A percentile compares a stretch with the other conserved stretches of the same genome.
Evolutionary conservation across 805 yeast species (phyloP).

Genomic region (Metschnikowia cubensis): DNA sequence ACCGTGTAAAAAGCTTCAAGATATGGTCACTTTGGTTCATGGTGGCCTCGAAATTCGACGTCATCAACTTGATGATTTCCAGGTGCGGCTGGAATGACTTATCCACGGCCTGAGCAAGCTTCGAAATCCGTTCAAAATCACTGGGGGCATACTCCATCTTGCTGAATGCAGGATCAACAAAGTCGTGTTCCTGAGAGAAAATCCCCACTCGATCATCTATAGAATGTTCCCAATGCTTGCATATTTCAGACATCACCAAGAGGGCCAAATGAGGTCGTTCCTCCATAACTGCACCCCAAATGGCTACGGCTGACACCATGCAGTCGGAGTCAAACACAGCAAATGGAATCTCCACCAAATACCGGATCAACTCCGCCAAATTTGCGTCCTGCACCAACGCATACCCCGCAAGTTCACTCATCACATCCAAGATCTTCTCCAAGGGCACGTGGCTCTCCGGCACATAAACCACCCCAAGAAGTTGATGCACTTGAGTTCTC

Average conservation of each 20-base stretch:
- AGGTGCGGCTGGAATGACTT: conserved; percentile 62
- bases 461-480: conserved; percentile 12
- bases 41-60: conserved; percentile 77
- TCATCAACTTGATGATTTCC: conserved; percentile 60
- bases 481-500: conserved; percentile 22
- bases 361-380: conserved; percentile 45
- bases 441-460: conserved; percentile 13
- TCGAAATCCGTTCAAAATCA: conserved; percentile 54
- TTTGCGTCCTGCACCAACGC: conserved; percentile 31
- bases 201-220: conserved; percentile 60
- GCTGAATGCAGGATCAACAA: conserved; percentile 54
- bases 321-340: conserved; percentile 53
- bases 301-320: conserved; percentile 62
- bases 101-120: conserved; percentile 46
- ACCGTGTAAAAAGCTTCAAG: conserved; percentile 62
- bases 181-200: conserved; percentile 54
- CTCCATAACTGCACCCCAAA: conserved; percentile 77
- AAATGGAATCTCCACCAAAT: conserved; percentile 70
- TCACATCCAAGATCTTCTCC: conserved; percentile 34
- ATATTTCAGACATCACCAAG: conserved; percentile 64
- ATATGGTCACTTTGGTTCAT: conserved; percentile 67
- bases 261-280: conserved; percentile 58
- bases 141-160: conserved; percentile 91
- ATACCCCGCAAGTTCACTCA: conserved; percentile 44
- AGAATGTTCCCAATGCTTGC: conserved; percentile 64